These are phyloP conservation scores for Ceratonia siliqua DNA, from an alignment of 306 rosid genomes.

Conservation along the genomic window DNA sequence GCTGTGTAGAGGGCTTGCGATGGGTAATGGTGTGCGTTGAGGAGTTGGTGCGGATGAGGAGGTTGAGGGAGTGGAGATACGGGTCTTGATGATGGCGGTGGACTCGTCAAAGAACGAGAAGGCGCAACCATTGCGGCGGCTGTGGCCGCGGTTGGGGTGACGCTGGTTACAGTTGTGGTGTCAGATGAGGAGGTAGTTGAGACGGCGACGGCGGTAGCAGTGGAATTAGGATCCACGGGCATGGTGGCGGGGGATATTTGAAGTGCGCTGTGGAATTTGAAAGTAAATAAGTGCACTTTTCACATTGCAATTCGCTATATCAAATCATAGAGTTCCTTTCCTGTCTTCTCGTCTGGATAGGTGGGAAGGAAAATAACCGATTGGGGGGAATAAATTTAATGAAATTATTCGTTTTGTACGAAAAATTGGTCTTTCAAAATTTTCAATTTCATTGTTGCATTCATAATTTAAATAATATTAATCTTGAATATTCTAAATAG, in stretches of 20 bases:
- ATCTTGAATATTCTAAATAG: no score
- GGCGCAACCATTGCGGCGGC: neutral
- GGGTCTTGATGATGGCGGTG: conserved; percentile 38
- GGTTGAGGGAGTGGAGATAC: conserved; percentile 43
- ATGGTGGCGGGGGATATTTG: conserved; percentile 19
- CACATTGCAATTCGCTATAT: neutral
- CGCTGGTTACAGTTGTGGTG: conserved; percentile 5
- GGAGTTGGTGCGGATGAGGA: conserved; percentile 38
- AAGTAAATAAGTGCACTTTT: neutral
- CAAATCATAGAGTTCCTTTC: no score
- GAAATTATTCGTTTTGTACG: no score
- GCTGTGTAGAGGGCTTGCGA: conserved; percentile 42
- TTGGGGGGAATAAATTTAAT: no score
- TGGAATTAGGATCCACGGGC: conserved; percentile 30
- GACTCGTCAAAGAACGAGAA: conserved; percentile 30
- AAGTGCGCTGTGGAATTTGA: neutral
- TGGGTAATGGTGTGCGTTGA: conserved; percentile 14
- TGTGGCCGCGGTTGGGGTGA: conserved; percentile 14
- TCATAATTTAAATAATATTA: no score
- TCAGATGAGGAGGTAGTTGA: neutral
- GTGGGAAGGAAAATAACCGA: no score
- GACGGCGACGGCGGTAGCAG: conserved; percentile 5
- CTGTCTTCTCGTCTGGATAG: no score
- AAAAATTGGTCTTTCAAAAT: no score
- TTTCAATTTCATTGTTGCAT: no score